Conservation (phyloP, 83 land plant species). For the Picea abies region DNA sequence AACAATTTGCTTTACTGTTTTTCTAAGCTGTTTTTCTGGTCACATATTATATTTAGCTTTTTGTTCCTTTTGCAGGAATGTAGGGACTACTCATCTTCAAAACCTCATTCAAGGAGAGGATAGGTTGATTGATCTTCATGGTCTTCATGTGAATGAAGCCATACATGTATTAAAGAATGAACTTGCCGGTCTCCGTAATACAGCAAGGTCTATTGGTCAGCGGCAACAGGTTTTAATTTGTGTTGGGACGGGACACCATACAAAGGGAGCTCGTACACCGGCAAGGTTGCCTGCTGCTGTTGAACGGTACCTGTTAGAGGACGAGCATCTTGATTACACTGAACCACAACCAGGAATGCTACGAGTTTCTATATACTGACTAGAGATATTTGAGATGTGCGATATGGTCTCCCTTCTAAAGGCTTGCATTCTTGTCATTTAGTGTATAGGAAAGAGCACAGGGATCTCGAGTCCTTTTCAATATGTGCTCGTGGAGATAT, state of each 20-base stretch:
- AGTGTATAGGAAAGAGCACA: conserved; percentile 17
- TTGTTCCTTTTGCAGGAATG: conserved; percentile 50
- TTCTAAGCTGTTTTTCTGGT: neutral
- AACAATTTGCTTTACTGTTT: neutral
- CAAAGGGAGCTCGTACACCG: conserved; percentile 83
- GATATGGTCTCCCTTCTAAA: conserved; percentile 9
- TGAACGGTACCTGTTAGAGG: conserved; percentile 74
- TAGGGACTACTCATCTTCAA: conserved; percentile 36
- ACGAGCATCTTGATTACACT: conserved; percentile 80
- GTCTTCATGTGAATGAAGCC: conserved; percentile 91
- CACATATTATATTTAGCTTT: neutral
- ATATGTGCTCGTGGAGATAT: conserved; percentile 15
- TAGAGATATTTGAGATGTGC: conserved; percentile 14
- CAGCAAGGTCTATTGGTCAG: conserved; percentile 64
- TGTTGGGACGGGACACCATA: conserved; percentile 97
- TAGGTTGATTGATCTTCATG: conserved; percentile 80
- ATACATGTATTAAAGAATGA: conserved; percentile 78
- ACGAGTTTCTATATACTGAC: conserved; percentile 67
- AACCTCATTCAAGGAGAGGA: conserved; percentile 44
- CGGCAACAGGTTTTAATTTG: conserved; percentile 78
- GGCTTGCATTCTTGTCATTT: conserved; percentile 18
- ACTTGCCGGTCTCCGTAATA: conserved; percentile 53
- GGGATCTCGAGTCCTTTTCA: conserved; percentile 17
- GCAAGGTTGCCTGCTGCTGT: conserved; percentile 82
- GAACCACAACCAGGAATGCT: conserved; percentile 93